phyloP scores from a whole-genome alignment of 2,329 filamentous ascomycete genomes.

The Fusarium albosuccineum region DNA sequence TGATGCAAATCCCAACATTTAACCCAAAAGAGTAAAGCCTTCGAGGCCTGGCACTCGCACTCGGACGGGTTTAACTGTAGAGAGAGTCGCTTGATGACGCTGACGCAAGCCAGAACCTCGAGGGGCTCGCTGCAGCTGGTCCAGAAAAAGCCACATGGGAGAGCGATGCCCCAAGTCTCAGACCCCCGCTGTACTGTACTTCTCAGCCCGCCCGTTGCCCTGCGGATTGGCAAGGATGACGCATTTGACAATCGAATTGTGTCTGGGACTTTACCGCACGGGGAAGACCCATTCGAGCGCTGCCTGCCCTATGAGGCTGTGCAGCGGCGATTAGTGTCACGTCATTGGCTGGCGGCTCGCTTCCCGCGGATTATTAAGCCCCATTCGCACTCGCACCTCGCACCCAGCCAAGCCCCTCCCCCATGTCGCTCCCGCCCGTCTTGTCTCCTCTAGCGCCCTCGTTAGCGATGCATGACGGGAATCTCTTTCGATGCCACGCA shows the following conservation, averaged over 20 bases:
- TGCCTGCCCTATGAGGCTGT: conserved; percentile 7
- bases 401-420: conserved; percentile 6
- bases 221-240: no score
- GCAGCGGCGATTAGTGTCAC: not conserved
- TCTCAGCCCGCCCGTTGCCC: no score
- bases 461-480: not conserved
- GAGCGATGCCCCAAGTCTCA: not conserved
- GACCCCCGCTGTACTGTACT: not conserved
- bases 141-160: not conserved
- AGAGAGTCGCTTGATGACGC: not conserved
- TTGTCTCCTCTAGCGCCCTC: not conserved
- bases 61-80: not conserved
- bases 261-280: not conserved
- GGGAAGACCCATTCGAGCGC: not conserved
- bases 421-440: not conserved
- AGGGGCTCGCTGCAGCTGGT: not conserved
- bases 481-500: not conserved
- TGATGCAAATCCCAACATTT: not conserved
- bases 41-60: not conserved
- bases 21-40: not conserved
- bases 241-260: not conserved
- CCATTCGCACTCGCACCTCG: conserved; percentile 10
- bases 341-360: not conserved
- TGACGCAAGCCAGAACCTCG: not conserved
- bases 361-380: not conserved